Evolutionary conservation across 2,329 filamentous ascomycete species (phyloP).

Genomic region (Zymoseptoria ardabiliae): DNA sequence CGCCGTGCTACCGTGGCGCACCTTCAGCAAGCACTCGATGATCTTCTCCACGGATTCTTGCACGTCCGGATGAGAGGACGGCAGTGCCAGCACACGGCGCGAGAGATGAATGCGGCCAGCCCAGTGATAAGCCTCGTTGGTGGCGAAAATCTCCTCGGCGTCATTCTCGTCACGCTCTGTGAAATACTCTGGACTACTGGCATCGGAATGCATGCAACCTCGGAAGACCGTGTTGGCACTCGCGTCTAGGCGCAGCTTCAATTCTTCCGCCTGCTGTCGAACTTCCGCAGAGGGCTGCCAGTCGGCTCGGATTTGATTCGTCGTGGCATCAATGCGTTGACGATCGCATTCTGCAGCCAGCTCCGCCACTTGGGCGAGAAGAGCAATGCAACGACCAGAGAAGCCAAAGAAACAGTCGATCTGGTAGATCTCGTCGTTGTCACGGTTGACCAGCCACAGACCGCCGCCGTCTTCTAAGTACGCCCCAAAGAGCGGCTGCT

Average conservation of each 20-base stretch:
- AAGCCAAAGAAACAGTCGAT: constrained; percentile 80
- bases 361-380: constrained; percentile 65
- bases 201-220: constrained; percentile 37
- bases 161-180: constrained; percentile 45
- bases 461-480: constrained; percentile 34
- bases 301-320: constrained; percentile 40
- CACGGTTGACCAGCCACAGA: constrained; percentile 29
- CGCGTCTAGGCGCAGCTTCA: constrained; percentile 56
- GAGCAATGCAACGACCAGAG: constrained; percentile 61
- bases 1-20: constrained; percentile 60
- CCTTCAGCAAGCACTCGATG: constrained; percentile 52
- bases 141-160: constrained; percentile 58
- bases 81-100: constrained; percentile 61
- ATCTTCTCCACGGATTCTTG: constrained; percentile 58
- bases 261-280: constrained; percentile 48
- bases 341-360: constrained; percentile 62
- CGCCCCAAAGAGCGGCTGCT: constrained; percentile 34
- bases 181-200: constrained; percentile 28
- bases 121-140: constrained; percentile 73
- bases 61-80: constrained; percentile 52
- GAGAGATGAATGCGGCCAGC: constrained; percentile 70
- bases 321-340: constrained; percentile 52
- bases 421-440: constrained; percentile 41
- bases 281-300: constrained; percentile 55
- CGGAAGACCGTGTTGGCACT: constrained; percentile 39